Evolutionary conservation across 2,329 filamentous ascomycete species (phyloP).

Genomic region (Colletotrichum cereale): DNA sequence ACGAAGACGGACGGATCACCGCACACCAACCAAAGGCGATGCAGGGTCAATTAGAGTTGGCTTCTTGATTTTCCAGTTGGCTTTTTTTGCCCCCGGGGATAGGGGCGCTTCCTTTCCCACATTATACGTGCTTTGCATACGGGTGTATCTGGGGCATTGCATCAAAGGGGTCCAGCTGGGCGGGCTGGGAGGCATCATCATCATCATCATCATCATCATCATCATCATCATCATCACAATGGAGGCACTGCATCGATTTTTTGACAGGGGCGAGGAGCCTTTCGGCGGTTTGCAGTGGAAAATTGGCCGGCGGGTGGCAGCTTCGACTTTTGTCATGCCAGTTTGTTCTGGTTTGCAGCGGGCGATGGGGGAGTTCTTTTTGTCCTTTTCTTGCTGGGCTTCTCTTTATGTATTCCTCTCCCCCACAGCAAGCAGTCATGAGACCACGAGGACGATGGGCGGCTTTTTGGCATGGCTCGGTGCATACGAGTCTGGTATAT

Average conservation of each 20-base stretch:
- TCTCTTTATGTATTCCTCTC: not conserved
- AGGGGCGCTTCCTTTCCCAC: constrained; percentile 23
- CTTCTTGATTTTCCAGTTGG: not conserved
- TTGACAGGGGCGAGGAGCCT: not conserved
- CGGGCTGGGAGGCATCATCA: constrained; percentile 24
- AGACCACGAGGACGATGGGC: constrained; percentile 22
- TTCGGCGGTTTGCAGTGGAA: not conserved
- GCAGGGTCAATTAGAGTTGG: not conserved
- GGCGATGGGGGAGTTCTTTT: constrained; percentile 32
- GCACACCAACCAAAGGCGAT: not conserved
- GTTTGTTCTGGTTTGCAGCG: constrained; percentile 12
- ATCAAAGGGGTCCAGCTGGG: constrained; percentile 23
- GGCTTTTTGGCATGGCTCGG: constrained; percentile 9
- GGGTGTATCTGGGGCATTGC: constrained; percentile 31
- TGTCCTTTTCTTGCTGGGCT: not conserved
- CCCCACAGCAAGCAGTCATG: constrained; percentile 18
- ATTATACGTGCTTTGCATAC: constrained; percentile 17
- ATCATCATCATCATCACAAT: constrained; percentile 22
- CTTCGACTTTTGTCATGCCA: constrained; percentile 12
- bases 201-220: constrained; percentile 25
- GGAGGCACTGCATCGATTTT: constrained; percentile 27
- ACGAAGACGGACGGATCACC: constrained; percentile 1
- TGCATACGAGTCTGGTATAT: not conserved
- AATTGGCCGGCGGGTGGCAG: constrained; percentile 4
- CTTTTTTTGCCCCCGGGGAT: constrained; percentile 17